Evolutionary conservation across 208 protist species (phyloP).

Genomic region (Acanthamoeba lenticulata): DNA sequence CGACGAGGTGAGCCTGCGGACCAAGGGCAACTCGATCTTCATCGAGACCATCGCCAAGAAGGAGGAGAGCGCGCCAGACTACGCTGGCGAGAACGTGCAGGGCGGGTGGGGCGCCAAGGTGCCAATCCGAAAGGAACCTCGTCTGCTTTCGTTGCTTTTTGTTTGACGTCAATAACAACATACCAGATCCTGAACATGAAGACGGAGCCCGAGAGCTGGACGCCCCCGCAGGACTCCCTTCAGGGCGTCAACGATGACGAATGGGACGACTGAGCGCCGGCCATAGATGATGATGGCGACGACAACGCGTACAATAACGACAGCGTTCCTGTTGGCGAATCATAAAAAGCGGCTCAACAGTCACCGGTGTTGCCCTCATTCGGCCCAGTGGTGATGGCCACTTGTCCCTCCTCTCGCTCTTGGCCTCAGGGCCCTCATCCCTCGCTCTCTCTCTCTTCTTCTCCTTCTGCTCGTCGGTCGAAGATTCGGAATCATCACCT

Average conservation of each 20-base stretch:
- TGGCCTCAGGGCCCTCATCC: too few relatives aligned
- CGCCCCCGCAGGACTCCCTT: not conserved
- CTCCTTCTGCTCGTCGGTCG: too few relatives aligned
- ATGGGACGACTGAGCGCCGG: constrained; percentile 58
- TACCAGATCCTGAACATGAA: constrained; percentile 40
- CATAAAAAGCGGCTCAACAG: too few relatives aligned
- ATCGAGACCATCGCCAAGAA: constrained; percentile 57
- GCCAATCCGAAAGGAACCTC: not conserved
- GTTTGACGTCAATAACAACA: not conserved
- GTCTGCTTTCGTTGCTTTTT: not conserved
- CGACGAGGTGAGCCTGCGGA: not conserved
- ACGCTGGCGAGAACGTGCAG: constrained; percentile 46
- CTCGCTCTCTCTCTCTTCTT: too few relatives aligned
- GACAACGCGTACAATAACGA: too few relatives aligned
- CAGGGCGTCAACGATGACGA: constrained; percentile 46
- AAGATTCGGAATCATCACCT: too few relatives aligned
- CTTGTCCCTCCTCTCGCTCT: too few relatives aligned
- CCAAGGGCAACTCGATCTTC: not conserved
- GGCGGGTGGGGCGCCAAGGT: constrained; percentile 50
- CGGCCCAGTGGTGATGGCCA: too few relatives aligned
- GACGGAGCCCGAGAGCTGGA: not conserved
- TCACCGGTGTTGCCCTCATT: too few relatives aligned
- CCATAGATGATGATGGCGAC: too few relatives aligned
- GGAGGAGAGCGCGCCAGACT: constrained; percentile 46
- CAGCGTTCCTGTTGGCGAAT: too few relatives aligned